Conservation (phyloP, 441 rosid species). For the Jatropha podagrica region DNA sequence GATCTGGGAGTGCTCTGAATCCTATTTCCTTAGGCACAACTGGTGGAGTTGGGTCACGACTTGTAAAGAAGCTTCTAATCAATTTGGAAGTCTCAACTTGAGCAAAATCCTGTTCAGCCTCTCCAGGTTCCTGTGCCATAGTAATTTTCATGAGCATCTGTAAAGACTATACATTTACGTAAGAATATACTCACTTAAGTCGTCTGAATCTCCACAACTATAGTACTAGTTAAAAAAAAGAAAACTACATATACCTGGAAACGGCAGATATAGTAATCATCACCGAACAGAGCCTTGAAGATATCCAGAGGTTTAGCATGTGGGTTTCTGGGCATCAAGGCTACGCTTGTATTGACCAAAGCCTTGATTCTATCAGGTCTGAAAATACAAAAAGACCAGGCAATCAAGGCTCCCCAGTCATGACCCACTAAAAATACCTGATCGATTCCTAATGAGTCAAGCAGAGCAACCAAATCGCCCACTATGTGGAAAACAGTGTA, state of each 20-base stretch:
- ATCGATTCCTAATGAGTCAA: slow-evolving; percentile 50
- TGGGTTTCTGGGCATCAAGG: slow-evolving; percentile 53
- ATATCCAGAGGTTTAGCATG: slow-evolving; percentile 39
- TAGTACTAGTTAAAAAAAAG: too few species aligned
- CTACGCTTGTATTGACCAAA: slow-evolving; percentile 51
- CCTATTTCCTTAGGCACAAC: slow-evolving; percentile 40
- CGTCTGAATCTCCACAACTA: too few species aligned
- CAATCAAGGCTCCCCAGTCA: slow-evolving; percentile 68
- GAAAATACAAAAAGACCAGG: slow-evolving; percentile 61
- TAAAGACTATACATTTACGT: not conserved
- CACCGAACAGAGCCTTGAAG: slow-evolving; percentile 47
- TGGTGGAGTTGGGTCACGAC: slow-evolving; percentile 37
- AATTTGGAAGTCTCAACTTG: slow-evolving; percentile 29
- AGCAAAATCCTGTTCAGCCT: slow-evolving; percentile 48
- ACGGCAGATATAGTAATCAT: slow-evolving; percentile 66
- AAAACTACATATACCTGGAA: slow-evolving; percentile 45
- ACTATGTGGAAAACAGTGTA: slow-evolving; percentile 55
- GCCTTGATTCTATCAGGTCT: slow-evolving; percentile 62
- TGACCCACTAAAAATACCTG: slow-evolving; percentile 56
- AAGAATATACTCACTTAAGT: not conserved
- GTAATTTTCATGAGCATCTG: not conserved
- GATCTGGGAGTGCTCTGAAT: slow-evolving; percentile 18
- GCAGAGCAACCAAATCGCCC: slow-evolving; percentile 57
- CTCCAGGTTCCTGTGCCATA: slow-evolving; percentile 49
- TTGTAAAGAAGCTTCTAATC: slow-evolving; percentile 31